These are phyloP conservation scores for Gnomoniopsis smithogilvyi DNA, from an alignment of 2,329 filamentous ascomycete genomes.

Conservation along the genomic window DNA sequence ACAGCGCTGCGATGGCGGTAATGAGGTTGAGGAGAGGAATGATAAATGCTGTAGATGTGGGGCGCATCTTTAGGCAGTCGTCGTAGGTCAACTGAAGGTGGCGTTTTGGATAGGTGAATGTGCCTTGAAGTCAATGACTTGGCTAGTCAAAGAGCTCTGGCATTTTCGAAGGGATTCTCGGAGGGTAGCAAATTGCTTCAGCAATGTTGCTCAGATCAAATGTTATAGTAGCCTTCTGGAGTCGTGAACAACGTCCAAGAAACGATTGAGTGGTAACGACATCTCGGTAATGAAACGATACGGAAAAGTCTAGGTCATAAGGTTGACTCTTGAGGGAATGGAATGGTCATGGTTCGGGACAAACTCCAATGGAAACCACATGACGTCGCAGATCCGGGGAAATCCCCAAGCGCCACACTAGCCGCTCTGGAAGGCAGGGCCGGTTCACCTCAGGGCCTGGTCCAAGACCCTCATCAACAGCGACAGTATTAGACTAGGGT, in stretches of 20 bases:
- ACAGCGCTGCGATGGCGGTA: conserved; percentile 4
- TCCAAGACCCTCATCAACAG: not conserved
- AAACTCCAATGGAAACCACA: conserved; percentile 4
- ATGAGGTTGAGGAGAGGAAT: not conserved
- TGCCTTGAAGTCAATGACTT: conserved; percentile 14
- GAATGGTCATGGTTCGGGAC: no score
- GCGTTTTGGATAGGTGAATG: not conserved
- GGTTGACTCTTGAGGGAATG: not conserved
- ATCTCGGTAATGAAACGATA: not conserved
- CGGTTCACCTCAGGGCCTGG: no score
- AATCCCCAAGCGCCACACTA: not conserved
- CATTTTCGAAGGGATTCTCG: conserved; percentile 8
- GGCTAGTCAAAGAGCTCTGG: not conserved
- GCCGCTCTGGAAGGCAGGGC: no score
- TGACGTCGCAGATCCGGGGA: conserved; percentile 13
- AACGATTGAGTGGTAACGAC: not conserved
- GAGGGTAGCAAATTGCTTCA: not conserved
- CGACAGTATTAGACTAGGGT: not conserved
- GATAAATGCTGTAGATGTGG: not conserved
- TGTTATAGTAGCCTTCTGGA: not conserved
- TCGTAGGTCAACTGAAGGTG: not conserved
- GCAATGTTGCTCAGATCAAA: not conserved
- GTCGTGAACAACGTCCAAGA: not conserved
- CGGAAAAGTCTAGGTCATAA: not conserved
- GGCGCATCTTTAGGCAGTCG: conserved; percentile 9